Evolutionary conservation across 257 asterid species (phyloP).

Genomic region (Handroanthus guayacan): DNA sequence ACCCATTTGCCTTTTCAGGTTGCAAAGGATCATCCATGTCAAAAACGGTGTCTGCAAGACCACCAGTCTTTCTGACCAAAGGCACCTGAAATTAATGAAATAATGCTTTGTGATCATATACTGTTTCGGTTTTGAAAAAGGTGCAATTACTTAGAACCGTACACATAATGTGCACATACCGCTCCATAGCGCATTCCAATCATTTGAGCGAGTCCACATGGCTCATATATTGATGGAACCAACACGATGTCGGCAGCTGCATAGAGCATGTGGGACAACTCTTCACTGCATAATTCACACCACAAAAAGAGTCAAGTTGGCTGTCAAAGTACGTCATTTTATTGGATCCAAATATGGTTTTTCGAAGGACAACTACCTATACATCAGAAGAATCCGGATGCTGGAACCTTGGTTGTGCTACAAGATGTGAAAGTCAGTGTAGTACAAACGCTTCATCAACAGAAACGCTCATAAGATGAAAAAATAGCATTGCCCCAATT

Average conservation of each 20-base stretch:
- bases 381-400: constrained; percentile 79
- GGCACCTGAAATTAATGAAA: constrained; percentile 65
- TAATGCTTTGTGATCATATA: not conserved
- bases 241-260: constrained; percentile 94
- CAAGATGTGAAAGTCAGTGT: constrained; percentile 48
- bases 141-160: not conserved
- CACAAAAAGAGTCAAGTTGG: constrained; percentile 1
- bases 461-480: not conserved
- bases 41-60: constrained; percentile 90
- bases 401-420: constrained; percentile 77
- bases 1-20: constrained; percentile 76
- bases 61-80: constrained; percentile 86
- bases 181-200: constrained; percentile 97
- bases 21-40: constrained; percentile 77
- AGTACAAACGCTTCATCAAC: not conserved
- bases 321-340: not conserved
- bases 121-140: not conserved
- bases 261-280: constrained; percentile 91
- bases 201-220: constrained; percentile 94
- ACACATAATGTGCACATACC: constrained; percentile 50
- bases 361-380: constrained; percentile 56
- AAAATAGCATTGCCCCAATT: not conserved
- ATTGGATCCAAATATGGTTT: not conserved
- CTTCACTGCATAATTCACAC: constrained; percentile 69
- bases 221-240: constrained; percentile 95